These are phyloP conservation scores for Termitomyces eurrhizus DNA, from an alignment of 768 basidiomycete species.

Conservation along the genomic window DNA sequence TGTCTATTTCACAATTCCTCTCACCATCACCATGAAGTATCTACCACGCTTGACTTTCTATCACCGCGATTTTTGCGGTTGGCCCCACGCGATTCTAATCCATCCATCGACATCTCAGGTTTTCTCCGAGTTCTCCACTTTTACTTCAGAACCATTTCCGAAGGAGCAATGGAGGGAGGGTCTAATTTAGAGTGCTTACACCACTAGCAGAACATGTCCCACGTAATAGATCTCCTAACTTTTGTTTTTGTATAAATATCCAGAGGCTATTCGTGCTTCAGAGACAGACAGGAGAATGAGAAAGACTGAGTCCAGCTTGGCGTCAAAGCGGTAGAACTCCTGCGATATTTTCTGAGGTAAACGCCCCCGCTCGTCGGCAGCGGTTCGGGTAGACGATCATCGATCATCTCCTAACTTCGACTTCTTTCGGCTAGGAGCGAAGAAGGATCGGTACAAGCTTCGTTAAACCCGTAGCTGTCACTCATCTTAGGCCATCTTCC, in stretches of 20 bases:
- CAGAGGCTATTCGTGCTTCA: background rate
- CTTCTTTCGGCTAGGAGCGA: background rate
- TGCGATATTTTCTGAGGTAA: background rate
- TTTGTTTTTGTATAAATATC: background rate
- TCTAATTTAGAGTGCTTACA: background rate
- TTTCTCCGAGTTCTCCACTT: background rate
- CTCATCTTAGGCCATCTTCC: background rate
- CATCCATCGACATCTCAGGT: too few relatives aligned
- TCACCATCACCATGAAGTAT: background rate
- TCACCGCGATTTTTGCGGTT: background rate
- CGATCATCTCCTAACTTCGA: background rate
- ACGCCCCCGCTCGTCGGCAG: background rate
- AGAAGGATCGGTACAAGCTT: background rate
- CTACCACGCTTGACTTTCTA: background rate
- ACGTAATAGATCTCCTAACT: background rate
- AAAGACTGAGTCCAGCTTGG: background rate
- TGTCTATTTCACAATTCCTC: background rate
- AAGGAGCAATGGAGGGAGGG: background rate
- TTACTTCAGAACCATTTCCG: too few relatives aligned
- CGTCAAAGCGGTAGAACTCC: background rate
- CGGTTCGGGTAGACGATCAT: background rate
- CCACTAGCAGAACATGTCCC: background rate
- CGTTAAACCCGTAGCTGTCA: background rate
- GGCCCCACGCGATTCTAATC: background rate
- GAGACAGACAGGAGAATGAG: background rate